A percentile compares a stretch with the other conserved stretches of the same genome.
These are phyloP conservation scores for Hypholoma fasciculare DNA, from an alignment of 768 basidiomycete species.

Conservation along the genomic window DNA sequence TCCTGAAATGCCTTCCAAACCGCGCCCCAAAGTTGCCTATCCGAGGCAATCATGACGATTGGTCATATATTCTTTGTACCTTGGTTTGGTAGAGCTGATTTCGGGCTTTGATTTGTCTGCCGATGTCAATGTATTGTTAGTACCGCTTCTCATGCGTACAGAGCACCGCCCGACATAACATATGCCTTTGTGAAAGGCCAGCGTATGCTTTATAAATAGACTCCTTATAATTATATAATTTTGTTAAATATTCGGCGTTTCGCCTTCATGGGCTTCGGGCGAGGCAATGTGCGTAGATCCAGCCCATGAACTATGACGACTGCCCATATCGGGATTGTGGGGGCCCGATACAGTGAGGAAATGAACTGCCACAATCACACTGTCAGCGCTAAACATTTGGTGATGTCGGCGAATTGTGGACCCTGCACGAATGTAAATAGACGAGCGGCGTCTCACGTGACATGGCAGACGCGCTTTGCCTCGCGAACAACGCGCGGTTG, in stretches of 20 bases:
- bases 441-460: background rate
- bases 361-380: background rate
- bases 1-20: constrained; percentile 2
- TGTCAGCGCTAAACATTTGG: background rate
- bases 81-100: background rate
- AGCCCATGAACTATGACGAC: background rate
- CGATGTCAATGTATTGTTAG: background rate
- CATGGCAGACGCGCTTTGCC: background rate
- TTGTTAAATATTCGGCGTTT: too few relatives aligned
- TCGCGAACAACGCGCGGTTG: background rate
- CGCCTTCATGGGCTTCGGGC: too few relatives aligned
- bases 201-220: too few relatives aligned
- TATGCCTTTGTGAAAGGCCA: background rate
- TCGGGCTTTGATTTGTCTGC: background rate
- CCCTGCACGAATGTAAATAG: background rate
- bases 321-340: background rate
- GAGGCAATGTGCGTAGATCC: too few relatives aligned
- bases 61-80: background rate
- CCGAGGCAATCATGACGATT: background rate
- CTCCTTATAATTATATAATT: too few relatives aligned
- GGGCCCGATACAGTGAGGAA: background rate
- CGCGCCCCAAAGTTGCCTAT: constrained; percentile 3
- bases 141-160: background rate
- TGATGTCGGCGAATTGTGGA: background rate
- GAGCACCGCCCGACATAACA: background rate